These are phyloP conservation scores for Mucor indicus DNA, from an alignment of 371 early-diverging fungal species.

Conservation along the genomic window DNA sequence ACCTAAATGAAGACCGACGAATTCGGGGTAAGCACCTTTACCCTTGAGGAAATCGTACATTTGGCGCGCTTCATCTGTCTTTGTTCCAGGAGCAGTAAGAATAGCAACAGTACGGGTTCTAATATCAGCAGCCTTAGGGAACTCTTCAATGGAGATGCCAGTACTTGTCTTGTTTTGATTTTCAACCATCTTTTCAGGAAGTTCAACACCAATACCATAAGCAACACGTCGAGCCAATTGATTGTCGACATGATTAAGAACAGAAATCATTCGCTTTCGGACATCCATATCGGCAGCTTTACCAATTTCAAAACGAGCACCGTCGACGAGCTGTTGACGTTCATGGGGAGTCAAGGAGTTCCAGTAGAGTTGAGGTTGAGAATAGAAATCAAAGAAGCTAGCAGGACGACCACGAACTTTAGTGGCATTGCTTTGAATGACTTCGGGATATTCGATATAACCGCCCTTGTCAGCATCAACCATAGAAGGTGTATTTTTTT, in stretches of 20 bases:
- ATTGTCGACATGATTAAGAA: constrained; percentile 40
- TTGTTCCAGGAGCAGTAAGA: constrained; percentile 29
- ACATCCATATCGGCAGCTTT: constrained; percentile 26
- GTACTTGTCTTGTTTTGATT: constrained; percentile 16
- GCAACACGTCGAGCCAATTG: constrained; percentile 40
- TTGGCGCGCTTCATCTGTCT: constrained; percentile 22
- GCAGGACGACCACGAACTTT: constrained; percentile 21
- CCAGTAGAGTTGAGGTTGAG: constrained; percentile 43
- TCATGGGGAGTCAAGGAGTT: constrained; percentile 35
- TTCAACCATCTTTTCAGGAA: constrained; percentile 23
- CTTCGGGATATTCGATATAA: constrained; percentile 18
- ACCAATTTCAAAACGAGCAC: constrained; percentile 39
- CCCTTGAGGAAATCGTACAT: constrained; percentile 25
- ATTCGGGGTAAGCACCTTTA: constrained; percentile 33
- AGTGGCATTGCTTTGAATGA: constrained; percentile 4
- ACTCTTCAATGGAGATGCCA: constrained; percentile 33
- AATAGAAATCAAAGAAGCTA: constrained; percentile 37
- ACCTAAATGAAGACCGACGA: constrained; percentile 25
- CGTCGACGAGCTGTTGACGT: constrained; percentile 38
- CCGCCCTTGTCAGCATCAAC: constrained; percentile 10
- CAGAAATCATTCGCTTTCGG: constrained; percentile 33
- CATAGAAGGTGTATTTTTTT: constrained; percentile 17
- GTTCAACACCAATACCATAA: constrained; percentile 24
- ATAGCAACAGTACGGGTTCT: constrained; percentile 33
- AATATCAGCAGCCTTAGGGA: constrained; percentile 30